Conservation (phyloP, 495 filamentous ascomycete species). For the Trichocladium uniseriatum region DNA sequence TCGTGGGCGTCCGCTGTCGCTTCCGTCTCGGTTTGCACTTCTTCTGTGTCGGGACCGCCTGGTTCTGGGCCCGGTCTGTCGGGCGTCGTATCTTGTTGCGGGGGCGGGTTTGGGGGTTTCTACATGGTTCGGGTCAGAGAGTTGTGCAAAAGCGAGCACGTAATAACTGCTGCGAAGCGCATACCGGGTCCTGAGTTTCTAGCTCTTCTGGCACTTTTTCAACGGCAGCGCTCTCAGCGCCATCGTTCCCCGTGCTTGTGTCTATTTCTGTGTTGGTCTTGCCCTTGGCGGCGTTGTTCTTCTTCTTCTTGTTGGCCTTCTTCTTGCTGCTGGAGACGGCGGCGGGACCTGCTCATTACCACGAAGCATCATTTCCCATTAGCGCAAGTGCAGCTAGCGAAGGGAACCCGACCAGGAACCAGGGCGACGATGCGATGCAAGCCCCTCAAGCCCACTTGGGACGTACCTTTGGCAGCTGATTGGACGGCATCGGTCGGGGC, state of each 20-base stretch:
- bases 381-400: constrained; percentile 17
- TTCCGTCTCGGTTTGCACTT: constrained; percentile 1
- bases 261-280: no score
- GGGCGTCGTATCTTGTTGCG: constrained; percentile 4
- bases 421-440: constrained; percentile 9
- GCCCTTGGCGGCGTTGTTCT: constrained; percentile 59
- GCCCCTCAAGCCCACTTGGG: constrained; percentile 9
- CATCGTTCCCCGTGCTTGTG: constrained; percentile 19
- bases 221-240: constrained; percentile 25
- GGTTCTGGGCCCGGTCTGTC: background rate
- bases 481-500: constrained; percentile 16
- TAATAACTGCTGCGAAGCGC: constrained; percentile 48
- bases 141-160: no score
- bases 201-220: constrained; percentile 25
- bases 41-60: background rate
- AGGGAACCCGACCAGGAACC: no score
- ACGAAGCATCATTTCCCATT: constrained; percentile 13
- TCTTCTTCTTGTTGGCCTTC: constrained; percentile 49
- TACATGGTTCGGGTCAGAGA: constrained; percentile 19
- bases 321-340: constrained; percentile 9
- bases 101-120: background rate
- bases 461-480: constrained; percentile 21
- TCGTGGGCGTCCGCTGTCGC: background rate
- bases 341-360: constrained; percentile 9
- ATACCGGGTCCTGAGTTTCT: constrained; percentile 19